Base-by-base conservation (phyloP, 2,329 filamentous ascomycete species). In the Colletotrichum simmondsii region DNA sequence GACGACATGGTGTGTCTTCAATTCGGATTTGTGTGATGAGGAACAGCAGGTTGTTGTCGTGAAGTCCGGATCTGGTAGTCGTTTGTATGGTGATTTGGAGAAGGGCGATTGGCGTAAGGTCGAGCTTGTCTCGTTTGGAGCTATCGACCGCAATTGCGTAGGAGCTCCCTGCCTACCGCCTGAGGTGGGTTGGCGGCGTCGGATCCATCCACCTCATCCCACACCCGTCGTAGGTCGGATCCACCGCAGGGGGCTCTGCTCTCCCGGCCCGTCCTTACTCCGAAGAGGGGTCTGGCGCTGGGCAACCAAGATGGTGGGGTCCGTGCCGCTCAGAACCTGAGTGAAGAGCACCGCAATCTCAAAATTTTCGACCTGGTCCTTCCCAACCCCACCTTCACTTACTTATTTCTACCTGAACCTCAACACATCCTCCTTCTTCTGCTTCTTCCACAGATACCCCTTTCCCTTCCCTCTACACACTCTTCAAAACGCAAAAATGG, bases 401-500 rank as follows among this genome's bases (percentile, higher is more conserved):
- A 74, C 71, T 72, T 74, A 74, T 72, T 72, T 74, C 67, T 65
- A 72, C 73, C 71, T 73, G 56, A 75, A 73, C 71, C 62, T 67
- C 68, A 68, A 73, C 62, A 72, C 71, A 68, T 68, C 68, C 58
- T 54, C 63, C 65, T 79, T 78, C 77, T 77, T 73, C 76, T 67
- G 74, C 70, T 77, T 66, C 76, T 77, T 77, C 76, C 75, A 76
- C 74, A 74, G 76, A 71, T 68, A 71, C 75, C 78, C 75, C 77
- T 71, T 79, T 76, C 77, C 42, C 71, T 74, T 73, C 72, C 65
- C 65, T 70, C 69, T 73, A 68, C 72, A 70, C 68, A 72, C 68
- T 68, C 71, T 74, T 68, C 72, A 75, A 79, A 76, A 75, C 75
- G 73, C 79, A 81, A 90, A 81, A 79, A 93, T 93, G 92, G 91